Base-by-base conservation (phyloP, 2,329 filamentous ascomycete species). In the Aspergillus pseudotamarii region DNA sequence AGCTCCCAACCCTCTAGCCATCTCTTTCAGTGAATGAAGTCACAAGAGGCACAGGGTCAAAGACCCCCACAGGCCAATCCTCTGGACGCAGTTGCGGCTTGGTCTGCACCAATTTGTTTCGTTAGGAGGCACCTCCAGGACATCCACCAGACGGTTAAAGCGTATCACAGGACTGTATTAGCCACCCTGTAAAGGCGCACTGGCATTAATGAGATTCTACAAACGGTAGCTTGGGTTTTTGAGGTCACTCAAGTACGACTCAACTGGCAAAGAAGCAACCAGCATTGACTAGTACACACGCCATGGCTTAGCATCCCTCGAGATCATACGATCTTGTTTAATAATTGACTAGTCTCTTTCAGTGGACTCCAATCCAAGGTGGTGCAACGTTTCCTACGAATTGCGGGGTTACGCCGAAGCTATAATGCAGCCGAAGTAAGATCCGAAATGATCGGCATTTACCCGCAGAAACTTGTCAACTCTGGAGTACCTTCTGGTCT, bases 321-420 rank as follows among this genome's bases (percentile, higher is more conserved):
- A 26, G 26, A 4, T 21, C 48, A 51, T 34, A 51, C 28, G 28
- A 51, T 51, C 14, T 51, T 16, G 45, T 6, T 48, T 28, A 11
- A 48, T 26, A 5, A 8, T 48, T 14, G 21, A 26, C 21, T 4
- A n/a, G 45, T 8, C 45, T 30, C n/a, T 54, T 36, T 32, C 28
- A 23, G 10, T 14, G 11, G 28, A 3, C 16, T 21, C 11, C n/a
- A 54, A 36, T 21, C 10, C 9, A 36, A 32, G 16, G 19, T 5
- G 16, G 28, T 34, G 48, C 48, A 51, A 34, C 48, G n/a, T 51
- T 19, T 10, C 16, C 23, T 23, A 36, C 34, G 10, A 55, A 38
- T 55, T 54, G 51, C 51, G 51, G 51, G 51, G 51, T 55, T 36
- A 16, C 26, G 23, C 6, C 36, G 51, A 58, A 32, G 48, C 28